Base-by-base conservation (phyloP, 768 basidiomycete genomes). In the Leccinellum rugosiceps region DNA sequence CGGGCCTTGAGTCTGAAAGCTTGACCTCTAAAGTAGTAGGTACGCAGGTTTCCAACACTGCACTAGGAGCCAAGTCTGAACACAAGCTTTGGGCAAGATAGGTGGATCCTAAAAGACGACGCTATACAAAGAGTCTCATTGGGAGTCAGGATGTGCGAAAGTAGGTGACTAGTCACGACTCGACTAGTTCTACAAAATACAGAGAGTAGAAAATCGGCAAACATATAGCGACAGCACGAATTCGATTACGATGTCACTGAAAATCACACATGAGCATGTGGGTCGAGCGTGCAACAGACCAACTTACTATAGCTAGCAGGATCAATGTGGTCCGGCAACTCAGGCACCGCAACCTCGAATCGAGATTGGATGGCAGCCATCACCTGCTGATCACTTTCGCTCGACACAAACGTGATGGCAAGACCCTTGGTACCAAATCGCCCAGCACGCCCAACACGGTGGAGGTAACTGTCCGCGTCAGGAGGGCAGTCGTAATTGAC, bases 361-460 rank as follows among this genome's bases (percentile, higher is more conserved):
- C 97, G 78, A 41, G 92, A 86, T 74, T 99, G 97, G 65, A 99
- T 98, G 26, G 88, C 83, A 41, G 87, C 81, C 87, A 99, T 91
- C 58, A 99, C 95, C 74, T 92, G 90, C 71, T 91, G 86, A 69
- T 99, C 97, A 59, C 80, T 84, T 52, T 98, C 95, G 19, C 88
- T 91, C 4, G 96, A 86, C 43, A 98, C 92, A 69, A 96, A 99
- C 1, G 95, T 98, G 72, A 98, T 92, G 17, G 96, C 95, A 45
- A 99, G 88, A 82, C 97, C 97, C 76, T 98, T 98, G 32, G 97
- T 99, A 63, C 97, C 97, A 75, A 99, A 99, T 60, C 97, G 93
- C 63, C 97, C 97, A 63, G 97, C 97, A 78, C 97, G 96, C 63
- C 94, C 97, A 58, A 99, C 97, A 75, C 97, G 90, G 74, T 99